Conservation (phyloP, 2,329 filamentous ascomycete species). For the Colletotrichum camelliae region DNA sequence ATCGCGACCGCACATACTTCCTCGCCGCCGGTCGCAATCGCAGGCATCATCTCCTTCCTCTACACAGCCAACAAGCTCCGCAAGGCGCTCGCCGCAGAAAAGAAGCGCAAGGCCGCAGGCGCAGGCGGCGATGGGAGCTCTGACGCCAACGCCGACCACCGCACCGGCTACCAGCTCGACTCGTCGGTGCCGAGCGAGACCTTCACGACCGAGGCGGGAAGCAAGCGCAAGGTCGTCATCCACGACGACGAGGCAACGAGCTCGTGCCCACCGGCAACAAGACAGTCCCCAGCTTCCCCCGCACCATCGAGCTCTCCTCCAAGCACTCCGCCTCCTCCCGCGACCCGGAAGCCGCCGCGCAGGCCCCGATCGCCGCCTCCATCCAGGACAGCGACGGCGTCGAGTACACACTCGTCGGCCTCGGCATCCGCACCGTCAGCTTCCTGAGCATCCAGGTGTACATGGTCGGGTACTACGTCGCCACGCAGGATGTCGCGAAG, state of each 20-base stretch:
- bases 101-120: constrained; percentile 24
- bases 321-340: constrained; percentile 22
- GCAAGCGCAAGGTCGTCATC: constrained; percentile 62
- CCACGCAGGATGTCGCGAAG: constrained; percentile 79
- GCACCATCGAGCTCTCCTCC: constrained; percentile 67
- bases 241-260: constrained; percentile 73
- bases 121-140: constrained; percentile 15
- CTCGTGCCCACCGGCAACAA: constrained; percentile 82
- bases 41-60: constrained; percentile 53
- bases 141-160: constrained; percentile 18
- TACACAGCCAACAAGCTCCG: constrained; percentile 61
- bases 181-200: constrained; percentile 49
- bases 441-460: constrained; percentile 93
- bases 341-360: constrained; percentile 19
- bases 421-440: constrained; percentile 88
- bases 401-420: constrained; percentile 87
- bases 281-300: constrained; percentile 81
- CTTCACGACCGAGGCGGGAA: constrained; percentile 54
- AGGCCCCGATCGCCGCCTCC: constrained; percentile 42
- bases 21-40: constrained; percentile 54
- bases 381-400: constrained; percentile 47
- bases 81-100: constrained; percentile 39
- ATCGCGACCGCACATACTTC: constrained; percentile 56
- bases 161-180: constrained; percentile 38
- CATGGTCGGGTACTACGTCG: constrained; percentile 90